Base-by-base conservation (phyloP, 2,329 filamentous ascomycete genomes). In the Emmonsiellopsis sp. region DNA sequence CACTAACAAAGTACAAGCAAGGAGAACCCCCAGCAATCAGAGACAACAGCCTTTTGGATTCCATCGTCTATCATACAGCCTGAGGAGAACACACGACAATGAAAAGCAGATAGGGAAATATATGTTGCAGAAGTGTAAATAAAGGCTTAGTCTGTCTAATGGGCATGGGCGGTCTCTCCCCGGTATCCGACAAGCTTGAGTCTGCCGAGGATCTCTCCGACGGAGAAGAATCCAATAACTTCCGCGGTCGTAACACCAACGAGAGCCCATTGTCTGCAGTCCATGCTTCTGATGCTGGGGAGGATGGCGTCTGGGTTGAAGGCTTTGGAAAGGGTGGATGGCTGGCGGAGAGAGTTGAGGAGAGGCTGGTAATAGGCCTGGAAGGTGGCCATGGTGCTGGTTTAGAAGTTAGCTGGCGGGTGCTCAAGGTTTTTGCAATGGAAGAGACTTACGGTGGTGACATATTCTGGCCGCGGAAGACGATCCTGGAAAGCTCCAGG, bases 111-210 rank as follows among this genome's bases (percentile, higher is more conserved):
- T 62, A 69, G n/a, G 20, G 11, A 41, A 63, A 65, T 62, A 61
- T 60, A 64, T 54, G 35, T 48, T 38, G 46, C 34, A 50, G 16
- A 50, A 31, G 46, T 30, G 43, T 31, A 41, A 54, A 34, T 45
- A 40, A 54, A 42, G 13, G 26, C 5, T 10, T 47, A 26, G 26
- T 50, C 54, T 55, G 31, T 53, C 35, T 59, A 59, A 58, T 72
- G 67, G 41, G 61, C 67, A 63, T 79, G 79, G 58, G 72, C 72
- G 59, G 70, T 68, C 70, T 87, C 82, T 68, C 87, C 87, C 73
- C 81, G 82, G 81, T 98, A 98, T 60, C 93, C 93, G 64, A 98
- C 80, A 63, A 98, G 73, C 86, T 98, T 97, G 77, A 93, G 83
- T 67, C 91, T 83, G 66, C 93, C 93, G 66, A 98, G 84, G 73